Evolutionary conservation across 2,329 filamentous ascomycete genomes (phyloP), one percentile per base, ranked within the genome.

Genomic region (Venturia pyrina): DNA sequence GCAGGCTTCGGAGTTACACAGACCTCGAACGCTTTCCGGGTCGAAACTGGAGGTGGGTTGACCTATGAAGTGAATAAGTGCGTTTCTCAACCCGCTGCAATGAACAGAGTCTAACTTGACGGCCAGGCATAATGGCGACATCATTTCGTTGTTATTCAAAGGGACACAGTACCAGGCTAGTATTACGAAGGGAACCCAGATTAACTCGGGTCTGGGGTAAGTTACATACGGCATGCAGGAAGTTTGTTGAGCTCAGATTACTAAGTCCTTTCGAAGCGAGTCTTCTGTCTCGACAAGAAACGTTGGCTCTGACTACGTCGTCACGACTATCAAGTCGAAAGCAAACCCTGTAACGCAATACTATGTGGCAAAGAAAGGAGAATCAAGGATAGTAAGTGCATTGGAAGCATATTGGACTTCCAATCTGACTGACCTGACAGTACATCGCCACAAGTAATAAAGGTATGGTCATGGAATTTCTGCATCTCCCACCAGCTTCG

Each of bases 261-360:
- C 32, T 59, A 37, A 59, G 15, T 21, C 67, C 71, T 46, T 70
- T 2, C 67, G 74, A 46, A 74, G 70, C 66, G 73, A 71, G 63
- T 64, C 67, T 67, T 63, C 48, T 24, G 62, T 28, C 5, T 37
- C 48, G 15, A 53, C 63, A 13, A 40, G 11, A 19, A 53, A 32
- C 7, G 21, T 44, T 43, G 41, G 21, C 1, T 15, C 21, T 34
- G 34, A 32, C 15, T 64, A 65, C 21, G 67, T 40, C 64, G 15
- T 24, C 19, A 32, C 40, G 1, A 28, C 43, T 72, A 71, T 59
- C 65, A 73, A 77, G 68, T 86, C 48, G 44, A 50, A 85, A 71
- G 81, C 86, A 70, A 87, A 87, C 57, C 86, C 81, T n/a, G 75
- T 88, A 66, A 88, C 83, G 0, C 86, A 89, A 46, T 89, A 88